phyloP scores from a whole-genome alignment of 768 basidiomycete genomes.

The Hypsizygus marmoreus region DNA sequence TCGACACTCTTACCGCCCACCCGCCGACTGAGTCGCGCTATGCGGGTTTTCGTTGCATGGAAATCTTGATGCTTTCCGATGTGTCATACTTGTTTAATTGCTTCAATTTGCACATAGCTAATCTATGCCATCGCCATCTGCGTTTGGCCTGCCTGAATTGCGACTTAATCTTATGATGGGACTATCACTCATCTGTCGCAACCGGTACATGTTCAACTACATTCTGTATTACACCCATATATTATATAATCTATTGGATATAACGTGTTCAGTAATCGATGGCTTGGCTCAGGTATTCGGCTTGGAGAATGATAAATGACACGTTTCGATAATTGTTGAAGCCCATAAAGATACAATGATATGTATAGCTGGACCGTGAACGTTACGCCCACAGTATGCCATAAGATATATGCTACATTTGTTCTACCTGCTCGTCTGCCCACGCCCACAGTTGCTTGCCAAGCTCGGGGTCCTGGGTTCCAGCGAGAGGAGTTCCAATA shows the following conservation, averaged over 20 bases:
- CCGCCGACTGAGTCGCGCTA: slow-evolving; percentile 50
- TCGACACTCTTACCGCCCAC: slow-evolving; percentile 27
- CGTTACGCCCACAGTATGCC: too few species aligned
- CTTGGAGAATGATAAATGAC: too few species aligned
- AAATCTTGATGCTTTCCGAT: slow-evolving; percentile 34
- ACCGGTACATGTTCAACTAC: not conserved
- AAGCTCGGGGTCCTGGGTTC: slow-evolving; percentile 28
- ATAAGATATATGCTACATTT: slow-evolving; percentile 3
- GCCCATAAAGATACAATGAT: too few species aligned
- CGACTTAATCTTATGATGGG: not conserved
- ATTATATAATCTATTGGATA: not conserved
- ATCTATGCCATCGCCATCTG: not conserved
- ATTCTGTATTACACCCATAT: slow-evolving; percentile 1
- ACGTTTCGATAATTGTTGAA: too few species aligned
- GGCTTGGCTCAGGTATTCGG: too few species aligned
- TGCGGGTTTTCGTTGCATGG: slow-evolving; percentile 61
- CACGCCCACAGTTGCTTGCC: slow-evolving; percentile 42
- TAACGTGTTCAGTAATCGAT: too few species aligned
- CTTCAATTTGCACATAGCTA: not conserved
- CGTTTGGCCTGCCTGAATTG: too few species aligned
- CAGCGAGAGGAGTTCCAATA: slow-evolving; percentile 21
- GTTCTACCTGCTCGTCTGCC: slow-evolving; percentile 44
- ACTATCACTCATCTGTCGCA: not conserved
- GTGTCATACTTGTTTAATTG: not conserved
- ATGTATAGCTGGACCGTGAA: too few species aligned